phyloP scores from a whole-genome alignment of 2,329 filamentous ascomycete genomes.

The Arthrobotrys conoides region DNA sequence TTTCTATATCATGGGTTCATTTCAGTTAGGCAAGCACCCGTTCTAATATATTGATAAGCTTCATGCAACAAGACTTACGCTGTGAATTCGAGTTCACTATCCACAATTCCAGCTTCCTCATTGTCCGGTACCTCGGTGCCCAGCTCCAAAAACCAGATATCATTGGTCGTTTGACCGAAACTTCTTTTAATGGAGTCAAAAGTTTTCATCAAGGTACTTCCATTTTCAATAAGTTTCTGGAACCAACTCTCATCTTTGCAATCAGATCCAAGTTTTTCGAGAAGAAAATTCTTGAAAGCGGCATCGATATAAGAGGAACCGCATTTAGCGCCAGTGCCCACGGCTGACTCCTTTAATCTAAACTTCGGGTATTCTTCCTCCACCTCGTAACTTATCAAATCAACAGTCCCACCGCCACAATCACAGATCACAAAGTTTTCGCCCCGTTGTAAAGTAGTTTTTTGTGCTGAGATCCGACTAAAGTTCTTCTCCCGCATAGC shows the following conservation, averaged over 20 bases:
- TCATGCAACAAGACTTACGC: conserved; percentile 6
- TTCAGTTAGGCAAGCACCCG: not conserved
- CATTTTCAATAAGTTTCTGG: conserved; percentile 27
- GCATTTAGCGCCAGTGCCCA: conserved; percentile 59
- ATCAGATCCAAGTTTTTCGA: conserved; percentile 5
- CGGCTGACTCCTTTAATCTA: conserved; percentile 37
- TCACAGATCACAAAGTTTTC: conserved; percentile 61
- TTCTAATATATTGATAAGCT: not conserved
- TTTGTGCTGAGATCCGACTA: not conserved
- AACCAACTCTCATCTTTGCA: conserved; percentile 19
- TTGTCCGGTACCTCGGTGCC: conserved; percentile 48
- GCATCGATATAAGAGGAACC: conserved; percentile 58
- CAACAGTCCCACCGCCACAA: conserved; percentile 60
- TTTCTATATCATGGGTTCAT: conserved; percentile 11
- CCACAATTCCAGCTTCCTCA: conserved; percentile 45
- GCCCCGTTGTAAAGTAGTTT: conserved; percentile 23
- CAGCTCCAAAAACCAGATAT: conserved; percentile 26
- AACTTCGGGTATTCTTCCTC: conserved; percentile 35
- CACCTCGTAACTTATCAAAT: conserved; percentile 57
- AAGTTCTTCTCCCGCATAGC: conserved; percentile 17
- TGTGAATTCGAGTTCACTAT: conserved; percentile 34
- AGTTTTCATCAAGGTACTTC: conserved; percentile 40
- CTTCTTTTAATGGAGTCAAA: conserved; percentile 55
- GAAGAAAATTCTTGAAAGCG: conserved; percentile 48
- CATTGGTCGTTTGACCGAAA: conserved; percentile 42